Conservation (phyloP, 2,329 filamentous ascomycete genomes). For the Elsinoe necatrix region DNA sequence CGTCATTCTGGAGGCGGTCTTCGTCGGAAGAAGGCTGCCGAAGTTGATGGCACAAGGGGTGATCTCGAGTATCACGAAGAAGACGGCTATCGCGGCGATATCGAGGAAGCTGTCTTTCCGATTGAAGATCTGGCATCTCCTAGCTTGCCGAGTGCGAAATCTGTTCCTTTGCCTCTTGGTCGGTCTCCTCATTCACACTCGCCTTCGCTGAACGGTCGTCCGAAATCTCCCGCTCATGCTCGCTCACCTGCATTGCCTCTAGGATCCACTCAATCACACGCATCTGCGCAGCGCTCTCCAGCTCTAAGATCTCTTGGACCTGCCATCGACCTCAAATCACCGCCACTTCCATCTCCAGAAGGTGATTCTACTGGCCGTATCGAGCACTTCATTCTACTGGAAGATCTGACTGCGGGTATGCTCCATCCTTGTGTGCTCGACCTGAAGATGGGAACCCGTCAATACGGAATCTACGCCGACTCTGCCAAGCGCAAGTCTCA, state of each 20-base stretch:
- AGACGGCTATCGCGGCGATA: slow-evolving; percentile 74
- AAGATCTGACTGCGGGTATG: slow-evolving; percentile 95
- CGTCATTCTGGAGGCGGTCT: slow-evolving; percentile 84
- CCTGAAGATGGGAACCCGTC: slow-evolving; percentile 95
- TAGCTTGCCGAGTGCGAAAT: slow-evolving; percentile 15
- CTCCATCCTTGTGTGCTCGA: slow-evolving; percentile 93
- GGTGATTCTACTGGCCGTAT: slow-evolving; percentile 48
- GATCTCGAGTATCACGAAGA: slow-evolving; percentile 85
- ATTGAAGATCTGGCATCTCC: slow-evolving; percentile 48
- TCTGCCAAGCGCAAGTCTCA: slow-evolving; percentile 92
- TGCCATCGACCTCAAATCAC: slow-evolving; percentile 33
- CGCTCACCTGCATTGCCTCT: background rate
- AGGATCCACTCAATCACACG: background rate
- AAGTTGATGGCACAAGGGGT: slow-evolving; percentile 59
- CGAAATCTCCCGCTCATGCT: background rate
- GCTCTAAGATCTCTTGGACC: slow-evolving; percentile 20
- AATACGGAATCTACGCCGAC: slow-evolving; percentile 86
- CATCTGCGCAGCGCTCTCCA: background rate
- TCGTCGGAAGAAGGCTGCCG: slow-evolving; percentile 55
- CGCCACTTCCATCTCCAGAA: slow-evolving; percentile 34
- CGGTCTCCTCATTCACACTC: background rate
- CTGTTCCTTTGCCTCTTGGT: background rate
- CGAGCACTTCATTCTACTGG: slow-evolving; percentile 85
- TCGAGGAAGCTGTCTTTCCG: slow-evolving; percentile 60
- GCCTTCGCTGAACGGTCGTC: background rate